Evolutionary conservation across 257 asterid species (phyloP).

Genomic region (Buddleja alternifolia): DNA sequence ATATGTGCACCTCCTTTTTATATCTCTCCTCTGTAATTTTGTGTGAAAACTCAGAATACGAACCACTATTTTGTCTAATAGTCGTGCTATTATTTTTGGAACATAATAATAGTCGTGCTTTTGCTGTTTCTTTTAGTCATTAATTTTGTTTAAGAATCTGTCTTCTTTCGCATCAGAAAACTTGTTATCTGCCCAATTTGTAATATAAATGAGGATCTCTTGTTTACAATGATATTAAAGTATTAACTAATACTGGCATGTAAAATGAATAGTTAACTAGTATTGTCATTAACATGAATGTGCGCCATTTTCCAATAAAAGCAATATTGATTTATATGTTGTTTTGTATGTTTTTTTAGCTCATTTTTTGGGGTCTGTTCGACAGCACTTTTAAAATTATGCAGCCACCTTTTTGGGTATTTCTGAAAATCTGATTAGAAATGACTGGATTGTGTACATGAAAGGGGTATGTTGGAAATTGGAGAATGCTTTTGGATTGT

Average conservation of each 20-base stretch:
- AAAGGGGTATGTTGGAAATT: not conserved
- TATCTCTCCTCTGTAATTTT: too few species aligned
- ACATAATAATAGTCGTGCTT: too few species aligned
- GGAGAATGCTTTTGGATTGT: not conserved
- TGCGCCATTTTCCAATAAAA: not conserved
- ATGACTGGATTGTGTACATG: not conserved
- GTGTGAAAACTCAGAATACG: not conserved
- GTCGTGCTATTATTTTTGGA: too few species aligned
- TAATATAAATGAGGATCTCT: too few species aligned
- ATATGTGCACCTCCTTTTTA: not conserved
- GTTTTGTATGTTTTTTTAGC: not conserved
- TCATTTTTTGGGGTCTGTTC: not conserved
- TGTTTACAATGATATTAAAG: not conserved
- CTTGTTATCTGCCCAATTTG: not conserved
- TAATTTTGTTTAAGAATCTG: too few species aligned
- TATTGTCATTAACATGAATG: not conserved
- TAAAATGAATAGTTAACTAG: not conserved
- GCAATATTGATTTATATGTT: constrained; percentile 16
- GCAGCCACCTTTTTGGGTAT: not conserved
- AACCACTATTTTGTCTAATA: not conserved
- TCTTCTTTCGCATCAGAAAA: too few species aligned
- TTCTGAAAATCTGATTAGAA: not conserved
- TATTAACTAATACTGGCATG: not conserved
- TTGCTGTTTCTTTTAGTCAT: too few species aligned
- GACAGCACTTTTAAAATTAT: constrained; percentile 8